Conservation (phyloP, 345 rosid genomes). For the Trapa bicornis region DNA sequence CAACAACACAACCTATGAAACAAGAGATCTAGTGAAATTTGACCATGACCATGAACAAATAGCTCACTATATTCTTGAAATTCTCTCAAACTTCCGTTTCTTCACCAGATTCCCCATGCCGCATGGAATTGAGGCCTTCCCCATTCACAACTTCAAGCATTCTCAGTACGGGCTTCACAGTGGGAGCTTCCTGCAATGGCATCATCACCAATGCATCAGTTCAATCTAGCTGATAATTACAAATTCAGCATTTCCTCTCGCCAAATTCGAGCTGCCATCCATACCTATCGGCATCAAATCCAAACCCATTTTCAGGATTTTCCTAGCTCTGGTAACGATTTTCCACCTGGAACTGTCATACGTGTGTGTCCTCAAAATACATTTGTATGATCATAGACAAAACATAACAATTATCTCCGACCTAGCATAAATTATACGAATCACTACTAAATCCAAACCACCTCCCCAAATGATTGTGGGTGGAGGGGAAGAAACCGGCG, state of each 20-base stretch:
- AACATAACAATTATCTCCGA: not conserved
- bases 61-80: not conserved
- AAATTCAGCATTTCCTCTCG: not conserved
- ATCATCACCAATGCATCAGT: not conserved
- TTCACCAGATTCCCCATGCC: constrained; percentile 60
- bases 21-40: no score
- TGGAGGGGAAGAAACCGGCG: constrained; percentile 49
- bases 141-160: constrained; percentile 30
- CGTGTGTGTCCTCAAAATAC: not conserved
- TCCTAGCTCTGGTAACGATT: no score
- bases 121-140: constrained; percentile 24
- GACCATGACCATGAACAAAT: no score
- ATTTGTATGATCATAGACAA: not conserved
- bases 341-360: no score
- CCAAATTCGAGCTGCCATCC: not conserved
- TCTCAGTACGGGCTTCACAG: constrained; percentile 41
- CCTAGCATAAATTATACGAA: not conserved
- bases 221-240: not conserved
- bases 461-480: not conserved
- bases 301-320: not conserved
- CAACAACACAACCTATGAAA: not conserved
- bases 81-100: not conserved
- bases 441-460: not conserved
- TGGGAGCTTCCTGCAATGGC: constrained; percentile 37
- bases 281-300: not conserved